Evolutionary conservation across 2,329 filamentous ascomycete genomes (phyloP).

Genomic region (Aspergillus arachidicola): DNA sequence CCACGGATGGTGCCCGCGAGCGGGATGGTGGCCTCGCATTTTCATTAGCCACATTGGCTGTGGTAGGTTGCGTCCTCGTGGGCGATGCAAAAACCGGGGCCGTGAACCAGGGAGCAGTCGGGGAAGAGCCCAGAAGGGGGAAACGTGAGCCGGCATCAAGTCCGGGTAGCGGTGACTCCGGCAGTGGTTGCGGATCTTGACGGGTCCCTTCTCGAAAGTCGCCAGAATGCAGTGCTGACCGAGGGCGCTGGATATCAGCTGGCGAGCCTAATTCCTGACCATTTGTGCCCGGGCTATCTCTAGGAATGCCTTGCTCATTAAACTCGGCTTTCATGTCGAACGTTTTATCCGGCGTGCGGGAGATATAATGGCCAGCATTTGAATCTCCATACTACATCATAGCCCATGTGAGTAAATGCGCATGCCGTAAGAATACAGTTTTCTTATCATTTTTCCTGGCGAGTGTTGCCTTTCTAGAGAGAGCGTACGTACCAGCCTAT

Average conservation of each 20-base stretch:
- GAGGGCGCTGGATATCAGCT: conserved; percentile 74
- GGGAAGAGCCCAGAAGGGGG: conserved; percentile 49
- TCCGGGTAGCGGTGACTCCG: conserved; percentile 24
- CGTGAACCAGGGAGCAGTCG: conserved; percentile 60
- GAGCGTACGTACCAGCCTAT: conserved; percentile 56
- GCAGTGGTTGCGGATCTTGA: conserved; percentile 29
- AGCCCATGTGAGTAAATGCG: conserved; percentile 7
- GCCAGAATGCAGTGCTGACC: conserved; percentile 69
- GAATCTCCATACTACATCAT: conserved; percentile 15
- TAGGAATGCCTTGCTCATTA: conserved; percentile 18
- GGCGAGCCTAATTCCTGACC: conserved; percentile 55
- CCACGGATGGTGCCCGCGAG: conserved; percentile 62
- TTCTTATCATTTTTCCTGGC: background rate
- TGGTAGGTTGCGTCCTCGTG: conserved; percentile 17
- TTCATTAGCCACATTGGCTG: conserved; percentile 21
- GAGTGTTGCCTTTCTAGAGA: background rate
- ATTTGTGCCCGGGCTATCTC: conserved; percentile 32
- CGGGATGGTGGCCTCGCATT: conserved; percentile 22
- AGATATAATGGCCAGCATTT: conserved; percentile 13
- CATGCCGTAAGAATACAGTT: background rate
- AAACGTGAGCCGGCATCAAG: conserved; percentile 16
- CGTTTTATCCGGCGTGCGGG: conserved; percentile 30
- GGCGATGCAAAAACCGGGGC: conserved; percentile 29
- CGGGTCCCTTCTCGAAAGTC: conserved; percentile 58
- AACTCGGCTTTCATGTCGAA: conserved; percentile 20